Conservation (phyloP, 495 filamentous ascomycete genomes). For the Staphylotrichum tortipilum region DNA sequence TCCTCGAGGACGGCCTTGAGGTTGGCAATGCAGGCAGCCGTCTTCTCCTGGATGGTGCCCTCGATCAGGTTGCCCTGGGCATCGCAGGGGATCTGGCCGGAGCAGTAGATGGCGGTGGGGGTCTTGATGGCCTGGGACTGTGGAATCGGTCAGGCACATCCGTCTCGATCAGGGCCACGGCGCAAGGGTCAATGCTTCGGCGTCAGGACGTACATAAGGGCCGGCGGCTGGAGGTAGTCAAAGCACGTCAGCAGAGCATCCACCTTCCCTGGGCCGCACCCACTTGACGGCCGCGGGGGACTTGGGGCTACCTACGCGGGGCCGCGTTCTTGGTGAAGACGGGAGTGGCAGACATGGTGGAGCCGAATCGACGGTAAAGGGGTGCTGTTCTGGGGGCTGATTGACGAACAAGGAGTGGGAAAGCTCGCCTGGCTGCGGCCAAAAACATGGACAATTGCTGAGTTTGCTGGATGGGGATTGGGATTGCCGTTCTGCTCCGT, state of each 20-base stretch:
- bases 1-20: slow-evolving; percentile 66
- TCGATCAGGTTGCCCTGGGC: slow-evolving; percentile 61
- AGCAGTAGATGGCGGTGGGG: slow-evolving; percentile 77
- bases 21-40: slow-evolving; percentile 65
- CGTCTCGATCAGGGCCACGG: background rate
- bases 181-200: no score
- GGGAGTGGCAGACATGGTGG: slow-evolving; percentile 39
- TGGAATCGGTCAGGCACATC: background rate
- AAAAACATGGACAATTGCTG: no score
- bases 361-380: slow-evolving; percentile 9
- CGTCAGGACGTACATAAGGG: slow-evolving; percentile 47
- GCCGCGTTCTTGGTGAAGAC: slow-evolving; percentile 46
- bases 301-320: slow-evolving; percentile 36
- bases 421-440: slow-evolving; percentile 10
- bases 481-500: slow-evolving; percentile 16
- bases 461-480: no score
- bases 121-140: slow-evolving; percentile 88
- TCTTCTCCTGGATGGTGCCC: slow-evolving; percentile 70
- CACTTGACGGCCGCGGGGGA: background rate
- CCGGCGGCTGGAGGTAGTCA: slow-evolving; percentile 43
- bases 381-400: slow-evolving; percentile 1
- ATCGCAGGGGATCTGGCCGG: slow-evolving; percentile 84
- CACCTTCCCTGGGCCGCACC: background rate
- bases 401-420: slow-evolving; percentile 11
- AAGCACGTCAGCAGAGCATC: slow-evolving; percentile 20